Evolutionary conservation across 768 basidiomycete genomes (phyloP).

Genomic region (Scleroderma bovista): DNA sequence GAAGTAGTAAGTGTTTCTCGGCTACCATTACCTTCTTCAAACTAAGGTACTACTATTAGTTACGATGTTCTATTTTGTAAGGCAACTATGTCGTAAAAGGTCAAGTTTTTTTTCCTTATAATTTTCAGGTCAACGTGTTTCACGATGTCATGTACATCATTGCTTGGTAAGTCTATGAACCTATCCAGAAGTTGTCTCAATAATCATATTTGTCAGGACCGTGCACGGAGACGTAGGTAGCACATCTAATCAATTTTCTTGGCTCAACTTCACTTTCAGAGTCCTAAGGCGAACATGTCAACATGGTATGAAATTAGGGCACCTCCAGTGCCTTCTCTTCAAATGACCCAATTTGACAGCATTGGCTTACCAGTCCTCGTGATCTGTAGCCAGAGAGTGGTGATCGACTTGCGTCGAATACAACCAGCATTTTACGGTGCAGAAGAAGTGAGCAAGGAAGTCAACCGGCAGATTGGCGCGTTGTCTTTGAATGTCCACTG

Average conservation of each 20-base stretch:
- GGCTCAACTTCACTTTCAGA: background rate
- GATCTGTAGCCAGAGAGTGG: constrained; percentile 1
- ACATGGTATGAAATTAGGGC: background rate
- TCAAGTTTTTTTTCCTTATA: background rate
- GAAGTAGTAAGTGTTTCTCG: background rate
- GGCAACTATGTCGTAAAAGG: too few relatives aligned
- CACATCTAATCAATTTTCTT: background rate
- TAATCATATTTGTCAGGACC: background rate
- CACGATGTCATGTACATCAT: background rate
- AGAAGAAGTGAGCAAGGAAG: background rate
- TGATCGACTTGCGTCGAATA: background rate
- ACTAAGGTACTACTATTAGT: too few relatives aligned
- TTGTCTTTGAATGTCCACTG: too few relatives aligned
- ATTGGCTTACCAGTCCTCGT: background rate
- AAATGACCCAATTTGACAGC: background rate
- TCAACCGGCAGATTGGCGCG: background rate
- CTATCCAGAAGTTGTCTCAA: too few relatives aligned
- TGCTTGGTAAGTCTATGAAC: background rate
- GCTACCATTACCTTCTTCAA: too few relatives aligned
- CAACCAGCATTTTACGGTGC: background rate
- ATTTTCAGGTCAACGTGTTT: background rate
- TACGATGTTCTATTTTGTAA: too few relatives aligned
- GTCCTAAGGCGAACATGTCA: background rate
- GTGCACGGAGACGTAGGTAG: background rate
- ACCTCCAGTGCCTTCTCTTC: background rate